These are phyloP conservation scores for Ochetophila trinervis DNA, from an alignment of 306 rosid genomes.

Conservation along the genomic window DNA sequence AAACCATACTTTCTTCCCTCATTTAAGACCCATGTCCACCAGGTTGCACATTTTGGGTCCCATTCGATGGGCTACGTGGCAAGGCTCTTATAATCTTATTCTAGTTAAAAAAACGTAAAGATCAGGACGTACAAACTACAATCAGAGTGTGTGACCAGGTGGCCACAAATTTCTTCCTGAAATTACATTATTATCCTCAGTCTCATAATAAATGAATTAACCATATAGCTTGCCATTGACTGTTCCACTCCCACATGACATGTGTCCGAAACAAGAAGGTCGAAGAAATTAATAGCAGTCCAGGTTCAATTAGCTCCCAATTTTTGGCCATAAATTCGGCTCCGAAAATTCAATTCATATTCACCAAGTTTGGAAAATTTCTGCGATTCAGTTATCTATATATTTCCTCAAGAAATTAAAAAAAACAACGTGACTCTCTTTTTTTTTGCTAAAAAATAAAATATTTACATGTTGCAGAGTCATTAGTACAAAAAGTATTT, in stretches of 20 bases:
- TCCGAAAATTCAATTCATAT: neutral
- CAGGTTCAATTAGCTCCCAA: no score
- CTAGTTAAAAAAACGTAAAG: neutral
- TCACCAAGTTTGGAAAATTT: neutral
- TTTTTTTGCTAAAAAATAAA: no score
- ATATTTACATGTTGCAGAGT: no score
- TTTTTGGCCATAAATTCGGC: neutral
- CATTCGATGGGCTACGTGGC: constrained; percentile 24
- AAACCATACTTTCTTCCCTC: neutral
- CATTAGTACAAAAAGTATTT: no score
- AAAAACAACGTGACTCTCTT: no score
- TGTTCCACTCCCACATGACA: neutral
- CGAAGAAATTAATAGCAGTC: neutral
- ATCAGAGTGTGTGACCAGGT: constrained; percentile 5
- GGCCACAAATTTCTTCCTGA: constrained; percentile 7
- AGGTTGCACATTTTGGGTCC: constrained; percentile 28
- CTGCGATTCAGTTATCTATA: no score
- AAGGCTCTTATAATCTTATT: neutral
- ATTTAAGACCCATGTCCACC: constrained; percentile 8
- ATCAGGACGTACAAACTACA: neutral
- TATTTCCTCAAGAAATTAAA: no score
- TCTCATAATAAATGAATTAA: neutral
- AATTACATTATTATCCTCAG: constrained; percentile 5
- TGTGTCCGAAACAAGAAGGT: neutral
- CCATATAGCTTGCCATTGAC: neutral